Base-by-base conservation (phyloP, 2,329 filamentous ascomycete species). In the Neobulgaria alba region DNA sequence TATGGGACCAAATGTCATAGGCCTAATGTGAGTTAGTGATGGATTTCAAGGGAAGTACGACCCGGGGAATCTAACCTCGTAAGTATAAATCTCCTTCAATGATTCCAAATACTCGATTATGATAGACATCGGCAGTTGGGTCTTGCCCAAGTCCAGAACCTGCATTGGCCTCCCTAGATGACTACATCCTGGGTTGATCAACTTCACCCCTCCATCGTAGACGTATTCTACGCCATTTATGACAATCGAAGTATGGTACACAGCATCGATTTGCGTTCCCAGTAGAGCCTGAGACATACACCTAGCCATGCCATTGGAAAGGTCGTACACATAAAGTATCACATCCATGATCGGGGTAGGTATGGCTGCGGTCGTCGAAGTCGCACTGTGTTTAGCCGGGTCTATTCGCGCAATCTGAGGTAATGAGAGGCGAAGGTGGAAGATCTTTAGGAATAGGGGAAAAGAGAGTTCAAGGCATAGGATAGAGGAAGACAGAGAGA, bases 161-260 rank as follows among this genome's bases (percentile, higher is more conserved):
- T 95, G 76, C 69, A 95, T 77, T 0, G 92, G 89, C 39, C 71
- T 72, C 5, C 90, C 92, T 55, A 95, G 81, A 59, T 96, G 90
- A 1, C 88, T 95, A 9, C 75, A 73, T 1, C 89, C 89, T 0
- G 92, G 86, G 8, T 68, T 65, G 45, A 90, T 87, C 39, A 80
- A 79, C 54, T 94, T 85, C 38, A 96, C 82, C 41, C 87, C 87
- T 41, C 85, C 80, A 45, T 94, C 90, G 53, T 89, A 96, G 55
- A 90, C 77, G 61, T 94, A 95, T 63, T 98, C 92, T 37, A 82
- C 73, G n/a, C 81, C 80, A 38, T 79, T 75, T 29, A 96, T 70
- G 31, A 95, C 82, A 39, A 98, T 79, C 0, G 89, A 86, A 0
- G 92, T 96, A 61, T 98, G 92, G 54, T 96, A 96, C 39, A 98